These are phyloP conservation scores for Grifola frondosa DNA, from an alignment of 1,284 basidiomycete genomes.

Conservation along the genomic window DNA sequence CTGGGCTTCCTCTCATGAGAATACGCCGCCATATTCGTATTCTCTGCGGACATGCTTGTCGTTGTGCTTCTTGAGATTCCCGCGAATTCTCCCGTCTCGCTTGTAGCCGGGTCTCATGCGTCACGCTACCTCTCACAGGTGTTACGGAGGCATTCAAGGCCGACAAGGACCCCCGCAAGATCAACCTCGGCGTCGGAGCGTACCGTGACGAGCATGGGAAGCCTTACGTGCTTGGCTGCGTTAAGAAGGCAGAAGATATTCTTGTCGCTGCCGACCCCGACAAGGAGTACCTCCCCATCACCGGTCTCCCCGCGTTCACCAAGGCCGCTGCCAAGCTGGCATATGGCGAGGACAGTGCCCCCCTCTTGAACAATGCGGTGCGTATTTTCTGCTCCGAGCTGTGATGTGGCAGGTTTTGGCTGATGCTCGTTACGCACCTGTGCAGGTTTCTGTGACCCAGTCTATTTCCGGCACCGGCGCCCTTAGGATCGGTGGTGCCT, in stretches of 20 bases:
- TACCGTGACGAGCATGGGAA: conserved; percentile 95
- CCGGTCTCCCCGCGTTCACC: conserved; percentile 86
- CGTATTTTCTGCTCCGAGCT: conserved; percentile 31
- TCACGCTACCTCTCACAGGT: too few species aligned
- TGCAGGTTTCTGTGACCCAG: conserved; percentile 88
- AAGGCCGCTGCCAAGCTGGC: conserved; percentile 90
- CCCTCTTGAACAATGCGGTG: conserved; percentile 77
- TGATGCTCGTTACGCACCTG: neutral
- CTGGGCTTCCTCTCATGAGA: conserved; percentile 7
- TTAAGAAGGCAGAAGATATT: conserved; percentile 89
- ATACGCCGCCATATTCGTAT: too few species aligned
- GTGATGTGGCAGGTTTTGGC: conserved; percentile 14
- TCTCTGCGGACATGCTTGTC: too few species aligned
- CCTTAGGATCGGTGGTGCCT: conserved; percentile 93
- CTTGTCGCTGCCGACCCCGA: conserved; percentile 73
- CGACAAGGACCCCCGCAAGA: conserved; percentile 88
- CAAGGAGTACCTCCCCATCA: conserved; percentile 99
- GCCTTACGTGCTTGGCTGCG: conserved; percentile 90
- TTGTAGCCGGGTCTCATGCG: too few species aligned
- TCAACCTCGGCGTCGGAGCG: conserved; percentile 95
- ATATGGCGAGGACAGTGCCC: conserved; percentile 82
- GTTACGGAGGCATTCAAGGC: conserved; percentile 96
- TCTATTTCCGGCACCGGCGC: conserved; percentile 99
- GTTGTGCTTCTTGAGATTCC: too few species aligned
- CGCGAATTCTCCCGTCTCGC: neutral